Evolutionary conservation across 2,329 filamentous ascomycete species (phyloP).

Genomic region (Pseudogymnoascus sp.): DNA sequence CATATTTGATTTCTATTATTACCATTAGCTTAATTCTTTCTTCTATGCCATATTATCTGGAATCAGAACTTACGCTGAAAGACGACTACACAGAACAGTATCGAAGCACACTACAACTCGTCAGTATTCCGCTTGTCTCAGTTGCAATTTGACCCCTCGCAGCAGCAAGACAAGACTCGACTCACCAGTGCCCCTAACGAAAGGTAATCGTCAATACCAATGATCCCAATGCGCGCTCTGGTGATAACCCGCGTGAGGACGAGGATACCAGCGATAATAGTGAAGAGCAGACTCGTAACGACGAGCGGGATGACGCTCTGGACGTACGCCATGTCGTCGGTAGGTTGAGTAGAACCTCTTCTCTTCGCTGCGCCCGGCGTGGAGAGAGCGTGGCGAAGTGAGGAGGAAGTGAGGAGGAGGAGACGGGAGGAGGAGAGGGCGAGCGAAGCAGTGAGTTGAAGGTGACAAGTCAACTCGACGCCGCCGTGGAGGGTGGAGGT

Average conservation of each 20-base stretch:
- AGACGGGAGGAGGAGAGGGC: not conserved
- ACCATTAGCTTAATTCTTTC: not conserved
- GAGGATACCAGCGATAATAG: not conserved
- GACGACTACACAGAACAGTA: not conserved
- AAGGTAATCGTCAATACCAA: not conserved
- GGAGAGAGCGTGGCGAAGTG: not conserved
- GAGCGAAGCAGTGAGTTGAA: not conserved
- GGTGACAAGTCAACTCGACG: not conserved
- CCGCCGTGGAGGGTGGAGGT: not conserved
- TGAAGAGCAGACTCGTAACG: not conserved
- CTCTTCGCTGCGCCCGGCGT: not conserved
- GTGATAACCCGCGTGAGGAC: not conserved
- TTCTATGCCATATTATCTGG: not conserved
- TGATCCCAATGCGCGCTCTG: not conserved
- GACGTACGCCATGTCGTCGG: not conserved
- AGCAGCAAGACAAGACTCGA: not conserved
- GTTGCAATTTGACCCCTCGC: no score
- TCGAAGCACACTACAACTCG: not conserved
- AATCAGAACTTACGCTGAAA: not conserved
- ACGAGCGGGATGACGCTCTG: not conserved
- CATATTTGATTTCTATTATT: not conserved
- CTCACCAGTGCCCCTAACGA: not conserved
- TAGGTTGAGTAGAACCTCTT: not conserved
- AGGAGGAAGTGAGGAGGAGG: not conserved
- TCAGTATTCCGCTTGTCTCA: no score